phyloP scores from a whole-genome alignment of 2,329 filamentous ascomycete genomes.

The Dactylonectria estremocensis region DNA sequence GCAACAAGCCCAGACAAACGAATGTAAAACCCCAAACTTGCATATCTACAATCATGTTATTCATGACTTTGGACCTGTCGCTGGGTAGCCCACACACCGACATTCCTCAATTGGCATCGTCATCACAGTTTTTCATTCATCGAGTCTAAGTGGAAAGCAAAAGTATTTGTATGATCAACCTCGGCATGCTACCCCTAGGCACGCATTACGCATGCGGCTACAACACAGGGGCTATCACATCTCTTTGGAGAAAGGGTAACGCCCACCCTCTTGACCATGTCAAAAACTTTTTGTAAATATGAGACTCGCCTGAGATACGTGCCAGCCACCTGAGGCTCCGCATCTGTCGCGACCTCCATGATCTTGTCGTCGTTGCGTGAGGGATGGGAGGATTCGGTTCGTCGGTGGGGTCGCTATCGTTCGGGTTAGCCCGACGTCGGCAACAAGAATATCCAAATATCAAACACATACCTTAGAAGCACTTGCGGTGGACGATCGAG shows the following conservation, averaged over 20 bases:
- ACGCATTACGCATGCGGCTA: conserved; percentile 65
- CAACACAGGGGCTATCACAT: conserved; percentile 65
- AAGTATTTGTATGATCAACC: conserved; percentile 72
- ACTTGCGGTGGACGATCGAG: conserved; percentile 99
- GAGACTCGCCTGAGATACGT: conserved; percentile 67
- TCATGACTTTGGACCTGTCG: background rate
- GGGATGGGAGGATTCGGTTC: conserved; percentile 54
- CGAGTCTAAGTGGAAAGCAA: conserved; percentile 57
- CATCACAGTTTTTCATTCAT: conserved; percentile 50
- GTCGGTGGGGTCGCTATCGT: conserved; percentile 49
- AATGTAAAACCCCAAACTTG: conserved; percentile 10
- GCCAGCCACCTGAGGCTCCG: conserved; percentile 62
- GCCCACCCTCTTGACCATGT: conserved; percentile 68
- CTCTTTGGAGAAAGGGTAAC: conserved; percentile 63
- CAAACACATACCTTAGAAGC: conserved; percentile 87
- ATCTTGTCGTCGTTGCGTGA: conserved; percentile 58
- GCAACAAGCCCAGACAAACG: conserved; percentile 18
- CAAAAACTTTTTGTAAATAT: conserved; percentile 72
- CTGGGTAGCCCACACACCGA: background rate
- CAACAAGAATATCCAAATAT: background rate
- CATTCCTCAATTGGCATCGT: conserved; percentile 28
- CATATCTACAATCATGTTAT: background rate
- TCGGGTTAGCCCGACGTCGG: conserved; percentile 42
- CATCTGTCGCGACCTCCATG: conserved; percentile 62
- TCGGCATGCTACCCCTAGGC: conserved; percentile 66